Evolutionary conservation across 768 basidiomycete species (phyloP), one percentile per base, ranked within the genome.

Genomic region (Leccinum ochraceum): DNA sequence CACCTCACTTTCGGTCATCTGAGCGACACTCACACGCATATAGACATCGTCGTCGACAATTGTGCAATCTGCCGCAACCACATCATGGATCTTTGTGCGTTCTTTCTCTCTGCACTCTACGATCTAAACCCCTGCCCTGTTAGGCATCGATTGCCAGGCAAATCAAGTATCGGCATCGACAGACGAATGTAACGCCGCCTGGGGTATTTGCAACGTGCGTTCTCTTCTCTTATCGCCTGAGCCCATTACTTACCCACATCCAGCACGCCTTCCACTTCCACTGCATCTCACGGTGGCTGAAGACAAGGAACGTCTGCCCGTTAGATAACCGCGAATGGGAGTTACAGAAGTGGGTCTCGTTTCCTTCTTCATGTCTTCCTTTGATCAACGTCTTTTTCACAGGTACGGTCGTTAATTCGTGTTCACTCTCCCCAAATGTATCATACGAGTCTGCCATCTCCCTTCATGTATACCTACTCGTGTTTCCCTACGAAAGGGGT

Each of bases 261-360:
- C 65, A 95, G 95, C 96, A 99, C 73, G 96, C 96, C 4, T 99
- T 99, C 83, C 96, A 99, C 79, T 99, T 98, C 79, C 96, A 98
- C 75, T 99, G 96, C 76, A 99, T 99, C 74, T 96, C 95, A 9
- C 87, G 97, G 50, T 99, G 97, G 97, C 82, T 99, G 63, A 99
- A 98, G 83, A 98, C 97, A 22, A 83, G 94, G 65, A 95, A 96
- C 68, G 94, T 95, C 32, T 96, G 94, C 74, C 94, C 94, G 4
- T 76, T 96, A 61, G 95, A 96, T 76, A 97, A 97, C 76, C 85
- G 95, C 69, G 94, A 97, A 74, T 97, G 94, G 94, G 94, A 97
- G 71, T 76, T 97, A 72, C 94, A 97, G 77, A 95, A 95, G 93
- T 95, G 75, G 65, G 90, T 81, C n/a, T 6, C 34, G 16, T 1